Conservation (phyloP, 208 protist genomes). For the Acanthamoeba divionensis region DNA sequence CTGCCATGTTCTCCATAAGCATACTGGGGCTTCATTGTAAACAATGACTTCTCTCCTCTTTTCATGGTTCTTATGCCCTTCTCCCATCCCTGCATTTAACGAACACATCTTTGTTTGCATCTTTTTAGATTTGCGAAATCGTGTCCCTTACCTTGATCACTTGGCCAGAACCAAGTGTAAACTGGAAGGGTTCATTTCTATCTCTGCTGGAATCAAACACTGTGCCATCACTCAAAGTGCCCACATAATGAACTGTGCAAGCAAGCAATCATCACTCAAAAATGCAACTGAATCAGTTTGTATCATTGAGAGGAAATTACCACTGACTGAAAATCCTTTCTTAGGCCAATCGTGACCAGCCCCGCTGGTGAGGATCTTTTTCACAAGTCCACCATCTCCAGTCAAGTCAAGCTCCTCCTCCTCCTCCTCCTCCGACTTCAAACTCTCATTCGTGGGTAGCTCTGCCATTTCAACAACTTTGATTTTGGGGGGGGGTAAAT, state of each 20-base stretch:
- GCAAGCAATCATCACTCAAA: no score
- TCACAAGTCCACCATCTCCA: constrained; percentile 60
- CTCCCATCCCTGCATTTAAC: constrained; percentile 80
- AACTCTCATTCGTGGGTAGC: no score
- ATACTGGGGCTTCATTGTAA: constrained; percentile 64
- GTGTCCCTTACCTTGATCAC: no score
- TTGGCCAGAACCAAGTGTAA: constrained; percentile 68
- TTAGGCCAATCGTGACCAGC: neutral
- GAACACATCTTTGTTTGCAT: no score
- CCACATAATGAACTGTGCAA: constrained; percentile 78
- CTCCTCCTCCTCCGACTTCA: neutral
- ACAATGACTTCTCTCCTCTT: constrained; percentile 54
- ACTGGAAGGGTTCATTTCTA: constrained; percentile 68
- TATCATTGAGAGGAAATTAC: no score
- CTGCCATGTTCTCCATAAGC: constrained; percentile 66
- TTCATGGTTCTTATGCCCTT: constrained; percentile 64
- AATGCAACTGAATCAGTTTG: no score
- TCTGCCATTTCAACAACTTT: no score
- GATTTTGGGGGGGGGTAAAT: no score
- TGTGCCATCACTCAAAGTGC: constrained; percentile 77
- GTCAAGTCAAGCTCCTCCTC: constrained; percentile 28
- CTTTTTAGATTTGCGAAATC: no score
- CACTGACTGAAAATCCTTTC: neutral
- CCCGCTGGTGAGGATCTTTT: constrained; percentile 41
- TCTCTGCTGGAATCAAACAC: constrained; percentile 76